Percentiles rank a stretch among this genome's conserved stretches.
Evolutionary conservation across 1,139 yeast species (phyloP).

Genomic region (Lodderomyces theae): DNA sequence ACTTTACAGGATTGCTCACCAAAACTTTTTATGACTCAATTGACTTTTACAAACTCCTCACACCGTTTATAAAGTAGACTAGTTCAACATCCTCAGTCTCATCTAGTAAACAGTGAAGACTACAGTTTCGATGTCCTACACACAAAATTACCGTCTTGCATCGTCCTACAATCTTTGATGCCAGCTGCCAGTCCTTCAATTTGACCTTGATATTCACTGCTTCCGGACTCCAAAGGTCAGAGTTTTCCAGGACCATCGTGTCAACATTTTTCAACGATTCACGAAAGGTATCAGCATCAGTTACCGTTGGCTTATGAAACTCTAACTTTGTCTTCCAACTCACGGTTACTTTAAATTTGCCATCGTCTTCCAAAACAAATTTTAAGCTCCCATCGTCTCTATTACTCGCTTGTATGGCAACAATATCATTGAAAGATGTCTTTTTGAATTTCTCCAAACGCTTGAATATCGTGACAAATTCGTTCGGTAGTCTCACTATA

Average conservation of each 20-base stretch:
- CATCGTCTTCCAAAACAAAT: slow-evolving; percentile 54
- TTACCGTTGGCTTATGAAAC: slow-evolving; percentile 27
- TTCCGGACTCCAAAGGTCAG: slow-evolving; percentile 18
- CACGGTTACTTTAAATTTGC: slow-evolving; percentile 48
- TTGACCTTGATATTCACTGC: slow-evolving; percentile 43
- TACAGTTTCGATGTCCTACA: slow-evolving; percentile 48
- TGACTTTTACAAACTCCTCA: slow-evolving; percentile 17
- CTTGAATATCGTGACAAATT: slow-evolving; percentile 46
- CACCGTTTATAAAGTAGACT: slow-evolving; percentile 48
- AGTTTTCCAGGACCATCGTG: slow-evolving; percentile 5
- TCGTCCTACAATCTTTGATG: slow-evolving; percentile 50
- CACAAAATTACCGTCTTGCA: slow-evolving; percentile 53
- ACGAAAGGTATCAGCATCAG: slow-evolving; percentile 23
- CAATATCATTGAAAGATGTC: slow-evolving; percentile 28
- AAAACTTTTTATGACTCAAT: background rate
- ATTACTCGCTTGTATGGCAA: slow-evolving; percentile 34
- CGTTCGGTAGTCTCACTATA: slow-evolving; percentile 48
- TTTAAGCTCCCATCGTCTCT: slow-evolving; percentile 41
- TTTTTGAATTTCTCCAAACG: slow-evolving; percentile 57
- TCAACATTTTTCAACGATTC: slow-evolving; percentile 14
- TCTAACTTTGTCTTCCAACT: slow-evolving; percentile 55
- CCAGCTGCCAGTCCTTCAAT: slow-evolving; percentile 57
- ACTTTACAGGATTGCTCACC: too few relatives aligned
- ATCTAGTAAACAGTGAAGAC: slow-evolving; percentile 56
- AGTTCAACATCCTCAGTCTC: slow-evolving; percentile 56